Evolutionary conservation across 1,139 yeast genomes (phyloP), one percentile per base, ranked within the genome.

Genomic region (Ogataea hybrid): DNA sequence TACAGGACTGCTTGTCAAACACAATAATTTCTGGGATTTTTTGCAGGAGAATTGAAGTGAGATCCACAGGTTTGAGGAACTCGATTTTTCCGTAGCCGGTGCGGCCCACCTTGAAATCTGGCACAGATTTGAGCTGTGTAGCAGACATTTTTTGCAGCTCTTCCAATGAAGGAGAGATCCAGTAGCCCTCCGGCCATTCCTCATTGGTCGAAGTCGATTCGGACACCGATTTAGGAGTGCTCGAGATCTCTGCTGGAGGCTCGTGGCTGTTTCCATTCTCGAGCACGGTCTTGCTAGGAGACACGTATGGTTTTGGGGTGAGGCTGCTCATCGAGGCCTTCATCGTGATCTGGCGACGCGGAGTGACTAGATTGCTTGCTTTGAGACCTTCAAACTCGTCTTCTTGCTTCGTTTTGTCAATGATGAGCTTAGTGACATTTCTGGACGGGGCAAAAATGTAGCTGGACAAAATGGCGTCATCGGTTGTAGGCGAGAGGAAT

Each of bases 31-130:
- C 92, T 25, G 84, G 73, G 33, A 92, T 75, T 39, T 79, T 74
- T 23, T 79, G 71, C 51, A 84, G 68, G 42, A 80, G 73, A 51
- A 83, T 71, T 9, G 79, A 67, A 0, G 95, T 77, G 49, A 92
- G 71, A 63, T 92, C 97, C 33, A 92, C 95, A 0, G 97, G 95
- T 40, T 74, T 70, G 40, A 80, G 62, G 59, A 89, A 94, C 58
- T 82, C 83, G 40, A 92, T 75, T 43, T 73, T 70, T 37, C 98
- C 99, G 58, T 70, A 80, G 35, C 85, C 84, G 49, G 75, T 75
- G 50, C 95, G 81, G 3, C 98, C 98, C 45, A 94, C 79, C 22
- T 75, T 75, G 61, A 90, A 83, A 46, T 79, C 68, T 22, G 70
- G 55, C n/a, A 92, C 82, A 10, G 75, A 58, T 43, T 84, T 78